Evolutionary conservation across 768 basidiomycete genomes (phyloP), one percentile per base, ranked within the genome.

Genomic region (Lactarius sp.): DNA sequence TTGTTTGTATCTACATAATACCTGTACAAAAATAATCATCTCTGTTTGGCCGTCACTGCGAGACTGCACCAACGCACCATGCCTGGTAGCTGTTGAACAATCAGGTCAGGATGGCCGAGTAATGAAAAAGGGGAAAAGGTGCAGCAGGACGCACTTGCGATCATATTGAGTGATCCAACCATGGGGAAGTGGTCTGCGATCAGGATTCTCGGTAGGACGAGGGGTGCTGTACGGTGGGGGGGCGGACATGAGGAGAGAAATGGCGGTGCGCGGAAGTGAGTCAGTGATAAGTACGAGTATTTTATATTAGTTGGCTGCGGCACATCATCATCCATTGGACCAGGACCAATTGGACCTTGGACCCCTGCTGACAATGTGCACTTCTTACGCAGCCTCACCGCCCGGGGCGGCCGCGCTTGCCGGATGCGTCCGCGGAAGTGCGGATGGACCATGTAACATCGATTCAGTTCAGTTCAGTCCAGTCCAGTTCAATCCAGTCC

Each of bases 131-230:
- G 69, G 60, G 64, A 66, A 74, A 70, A 47, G 70, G 68, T 69
- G 60, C n/a, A 52, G 9, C 34, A 50, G 44, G 63, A 79, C 85
- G 53, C 70, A 90, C 90, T 84, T 85, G 59, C 70, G 52, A 68
- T 92, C 88, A 69, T 78, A 91, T 68, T 88, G 86, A 18, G 80
- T 74, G 18, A 83, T 76, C 88, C 88, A 91, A 44, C 89, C 89
- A 1, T 75, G 75, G 10, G 88, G 88, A 1, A 90, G 78, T 4
- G 77, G 75, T 58, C 88, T 81, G 13, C 74, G 71, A 70, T 90
- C 88, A n/a, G 81, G 81, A 72, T 83, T 83, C 42, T 44, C 42
- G 10, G 64, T 51, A 16, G 65, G 46, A 41, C 68, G 56, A 49
- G 63, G 47, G 22, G 22, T 34, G 70, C 69, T 52, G 54, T 52